Evolutionary conservation across 78 protist genomes (phyloP).

Genomic region (Isochrysis galbana): DNA sequence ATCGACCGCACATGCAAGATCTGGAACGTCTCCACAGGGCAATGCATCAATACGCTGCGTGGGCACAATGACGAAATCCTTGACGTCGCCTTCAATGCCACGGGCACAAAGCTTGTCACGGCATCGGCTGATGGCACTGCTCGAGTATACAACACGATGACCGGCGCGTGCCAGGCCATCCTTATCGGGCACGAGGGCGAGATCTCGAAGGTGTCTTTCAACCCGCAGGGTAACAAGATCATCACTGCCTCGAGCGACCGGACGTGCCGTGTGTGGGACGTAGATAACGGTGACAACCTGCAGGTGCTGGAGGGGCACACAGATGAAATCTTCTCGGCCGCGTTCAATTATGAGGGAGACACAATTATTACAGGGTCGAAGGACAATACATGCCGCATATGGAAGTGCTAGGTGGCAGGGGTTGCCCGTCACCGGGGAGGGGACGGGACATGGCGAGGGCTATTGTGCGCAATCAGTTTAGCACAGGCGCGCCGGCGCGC

Average conservation of each 20-base stretch:
- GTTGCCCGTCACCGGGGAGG: no score
- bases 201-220: constrained; percentile 60
- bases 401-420: constrained; percentile 72
- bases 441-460: no score
- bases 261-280: constrained; percentile 73
- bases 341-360: constrained; percentile 79
- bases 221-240: constrained; percentile 67
- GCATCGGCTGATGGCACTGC: constrained; percentile 70
- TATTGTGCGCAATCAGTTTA: no score
- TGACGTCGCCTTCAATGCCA: constrained; percentile 60
- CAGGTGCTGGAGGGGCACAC: constrained; percentile 69
- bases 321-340: constrained; percentile 69
- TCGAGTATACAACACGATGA: constrained; percentile 55
- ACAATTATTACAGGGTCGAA: constrained; percentile 74
- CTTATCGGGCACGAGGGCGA: constrained; percentile 77
- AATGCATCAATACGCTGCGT: constrained; percentile 39
- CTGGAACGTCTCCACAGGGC: constrained; percentile 63
- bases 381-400: constrained; percentile 83
- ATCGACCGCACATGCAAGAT: constrained; percentile 70
- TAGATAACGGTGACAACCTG: constrained; percentile 63
- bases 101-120: constrained; percentile 65
- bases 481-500: no score
- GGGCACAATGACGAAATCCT: constrained; percentile 70
- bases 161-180: constrained; percentile 44
- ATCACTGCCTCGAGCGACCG: constrained; percentile 64